These are phyloP conservation scores for Dactylellina drechsleri DNA, from an alignment of 2,329 filamentous ascomycete genomes.

Conservation along the genomic window DNA sequence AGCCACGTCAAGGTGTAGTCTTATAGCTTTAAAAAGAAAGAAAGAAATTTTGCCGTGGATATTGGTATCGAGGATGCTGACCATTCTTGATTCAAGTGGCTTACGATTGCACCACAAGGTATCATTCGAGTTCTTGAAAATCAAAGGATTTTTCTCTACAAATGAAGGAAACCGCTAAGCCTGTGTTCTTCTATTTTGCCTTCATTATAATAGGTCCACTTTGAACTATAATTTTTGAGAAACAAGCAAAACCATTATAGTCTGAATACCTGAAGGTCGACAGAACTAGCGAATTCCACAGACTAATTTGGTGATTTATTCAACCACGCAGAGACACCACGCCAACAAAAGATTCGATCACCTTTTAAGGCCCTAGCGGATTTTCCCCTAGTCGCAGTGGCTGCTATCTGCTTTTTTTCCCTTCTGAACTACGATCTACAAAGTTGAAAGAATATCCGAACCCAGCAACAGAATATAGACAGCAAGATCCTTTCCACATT, in stretches of 20 bases:
- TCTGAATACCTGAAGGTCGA: too few relatives aligned
- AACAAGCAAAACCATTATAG: too few relatives aligned
- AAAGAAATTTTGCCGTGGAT: neutral
- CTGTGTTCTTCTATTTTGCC: too few relatives aligned
- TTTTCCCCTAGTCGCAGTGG: too few relatives aligned
- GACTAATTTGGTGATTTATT: slow-evolving; percentile 25
- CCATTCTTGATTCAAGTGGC: neutral
- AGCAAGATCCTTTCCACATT: slow-evolving; percentile 40
- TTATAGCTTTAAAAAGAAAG: slow-evolving; percentile 8
- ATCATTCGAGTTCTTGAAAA: neutral
- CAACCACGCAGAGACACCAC: slow-evolving; percentile 2
- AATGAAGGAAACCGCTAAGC: too few relatives aligned
- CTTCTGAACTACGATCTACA: too few relatives aligned
- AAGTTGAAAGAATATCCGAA: too few relatives aligned
- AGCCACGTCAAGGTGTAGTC: slow-evolving; percentile 16
- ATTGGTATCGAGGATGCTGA: neutral
- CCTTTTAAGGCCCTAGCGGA: too few relatives aligned
- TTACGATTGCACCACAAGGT: neutral
- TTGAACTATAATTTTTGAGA: too few relatives aligned
- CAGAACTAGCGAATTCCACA: neutral
- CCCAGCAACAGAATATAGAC: slow-evolving; percentile 2
- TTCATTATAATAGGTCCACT: too few relatives aligned
- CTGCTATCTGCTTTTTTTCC: too few relatives aligned
- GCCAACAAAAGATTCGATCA: neutral
- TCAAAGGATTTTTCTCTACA: too few relatives aligned